phyloP scores from a whole-genome alignment of 768 basidiomycete genomes.

The Amanita phalloides region DNA sequence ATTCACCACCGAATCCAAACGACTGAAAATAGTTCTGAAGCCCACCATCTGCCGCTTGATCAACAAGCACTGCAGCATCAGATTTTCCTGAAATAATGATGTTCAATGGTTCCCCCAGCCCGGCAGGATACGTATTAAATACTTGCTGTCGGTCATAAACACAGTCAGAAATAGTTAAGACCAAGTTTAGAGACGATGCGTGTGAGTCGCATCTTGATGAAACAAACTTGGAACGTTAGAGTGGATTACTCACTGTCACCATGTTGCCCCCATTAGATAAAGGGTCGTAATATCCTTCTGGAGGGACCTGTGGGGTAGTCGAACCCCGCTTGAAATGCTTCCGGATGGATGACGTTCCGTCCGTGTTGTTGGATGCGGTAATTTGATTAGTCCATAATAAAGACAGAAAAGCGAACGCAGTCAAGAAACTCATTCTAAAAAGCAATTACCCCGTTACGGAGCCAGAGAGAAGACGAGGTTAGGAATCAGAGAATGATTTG shows the following conservation, averaged over 20 bases:
- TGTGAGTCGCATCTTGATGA: neutral
- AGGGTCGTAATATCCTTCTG: slow-evolving; percentile 54
- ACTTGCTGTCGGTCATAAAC: slow-evolving; percentile 28
- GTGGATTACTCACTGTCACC: slow-evolving; percentile 48
- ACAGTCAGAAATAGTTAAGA: slow-evolving; percentile 3
- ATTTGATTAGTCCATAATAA: slow-evolving; percentile 2
- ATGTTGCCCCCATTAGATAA: slow-evolving; percentile 46
- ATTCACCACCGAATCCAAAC: slow-evolving; percentile 65
- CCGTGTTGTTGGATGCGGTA: neutral
- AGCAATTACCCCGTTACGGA: neutral
- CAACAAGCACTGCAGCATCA: slow-evolving; percentile 54
- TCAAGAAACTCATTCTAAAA: slow-evolving; percentile 10
- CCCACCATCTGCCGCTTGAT: slow-evolving; percentile 53
- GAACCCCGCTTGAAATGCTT: neutral
- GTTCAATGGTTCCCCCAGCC: slow-evolving; percentile 83
- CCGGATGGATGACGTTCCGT: neutral
- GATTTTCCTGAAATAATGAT: slow-evolving; percentile 71
- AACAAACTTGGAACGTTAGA: neutral
- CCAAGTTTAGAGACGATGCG: neutral
- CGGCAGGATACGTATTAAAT: slow-evolving; percentile 48
- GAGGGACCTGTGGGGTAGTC: slow-evolving; percentile 28
- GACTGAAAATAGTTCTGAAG: slow-evolving; percentile 78
- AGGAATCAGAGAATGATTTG: neutral
- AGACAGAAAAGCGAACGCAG: slow-evolving; percentile 3
- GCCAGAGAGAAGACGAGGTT: neutral